Percentiles rank a stretch among this genome's conserved stretches.
phyloP scores from a whole-genome alignment of 768 basidiomycete species.

The Botryobasidium botryosum region DNA sequence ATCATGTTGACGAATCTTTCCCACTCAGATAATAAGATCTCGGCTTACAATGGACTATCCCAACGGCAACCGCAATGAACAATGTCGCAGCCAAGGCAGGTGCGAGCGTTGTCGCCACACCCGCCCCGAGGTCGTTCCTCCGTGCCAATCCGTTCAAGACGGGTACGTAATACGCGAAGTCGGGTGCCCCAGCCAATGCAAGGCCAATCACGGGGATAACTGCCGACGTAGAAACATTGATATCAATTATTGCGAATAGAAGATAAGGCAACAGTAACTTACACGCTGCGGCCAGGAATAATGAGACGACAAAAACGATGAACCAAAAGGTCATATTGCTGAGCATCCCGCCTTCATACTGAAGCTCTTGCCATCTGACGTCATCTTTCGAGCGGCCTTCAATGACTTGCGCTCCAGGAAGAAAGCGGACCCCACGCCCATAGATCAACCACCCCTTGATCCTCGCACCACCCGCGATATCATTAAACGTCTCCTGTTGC shows the following conservation, averaged over 20 bases:
- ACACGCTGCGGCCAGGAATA: slow-evolving; percentile 44
- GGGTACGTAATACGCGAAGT: slow-evolving; percentile 51
- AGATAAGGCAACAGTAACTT: slow-evolving; percentile 21
- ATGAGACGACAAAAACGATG: slow-evolving; percentile 31
- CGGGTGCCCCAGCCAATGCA: slow-evolving; percentile 46
- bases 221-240: slow-evolving; percentile 21
- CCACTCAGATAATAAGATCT: neutral
- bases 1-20: neutral
- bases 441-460: slow-evolving; percentile 68
- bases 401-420: slow-evolving; percentile 50
- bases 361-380: slow-evolving; percentile 62
- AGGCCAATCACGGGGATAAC: slow-evolving; percentile 59
- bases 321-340: slow-evolving; percentile 41
- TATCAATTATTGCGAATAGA: slow-evolving; percentile 5
- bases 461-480: slow-evolving; percentile 51
- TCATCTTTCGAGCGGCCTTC: slow-evolving; percentile 73
- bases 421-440: slow-evolving; percentile 44
- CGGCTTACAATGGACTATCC: slow-evolving; percentile 38
- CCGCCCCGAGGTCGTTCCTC: slow-evolving; percentile 35
- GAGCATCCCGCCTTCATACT: slow-evolving; percentile 33
- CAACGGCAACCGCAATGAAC: slow-evolving; percentile 38
- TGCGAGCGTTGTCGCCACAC: slow-evolving; percentile 48
- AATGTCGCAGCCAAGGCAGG: slow-evolving; percentile 45
- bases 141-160: slow-evolving; percentile 40
- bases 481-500: slow-evolving; percentile 47